phyloP scores from a whole-genome alignment of 2,329 filamentous ascomycete genomes.

The Claviceps pazoutovae region DNA sequence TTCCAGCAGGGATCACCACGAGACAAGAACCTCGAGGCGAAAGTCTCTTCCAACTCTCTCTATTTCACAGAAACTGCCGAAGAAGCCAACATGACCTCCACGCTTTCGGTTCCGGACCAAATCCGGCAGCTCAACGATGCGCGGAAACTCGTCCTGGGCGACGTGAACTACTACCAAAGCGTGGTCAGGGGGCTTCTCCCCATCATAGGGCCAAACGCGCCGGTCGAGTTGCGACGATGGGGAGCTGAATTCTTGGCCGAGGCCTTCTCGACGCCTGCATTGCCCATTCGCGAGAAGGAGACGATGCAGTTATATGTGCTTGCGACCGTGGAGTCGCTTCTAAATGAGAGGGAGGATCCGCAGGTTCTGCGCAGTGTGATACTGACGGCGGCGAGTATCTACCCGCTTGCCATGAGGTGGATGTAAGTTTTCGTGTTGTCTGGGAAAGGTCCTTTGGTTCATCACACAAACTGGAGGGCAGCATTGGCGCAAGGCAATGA shows the following conservation, averaged over 20 bases:
- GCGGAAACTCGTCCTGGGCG: slow-evolving; percentile 74
- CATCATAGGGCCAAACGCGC: slow-evolving; percentile 63
- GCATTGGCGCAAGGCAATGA: background rate
- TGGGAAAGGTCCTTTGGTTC: slow-evolving; percentile 16
- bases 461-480: background rate
- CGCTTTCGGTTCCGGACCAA: slow-evolving; percentile 55
- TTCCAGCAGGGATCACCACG: background rate
- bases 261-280: slow-evolving; percentile 82
- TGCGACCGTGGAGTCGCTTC: slow-evolving; percentile 56
- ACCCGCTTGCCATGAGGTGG: slow-evolving; percentile 81
- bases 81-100: slow-evolving; percentile 34
- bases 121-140: slow-evolving; percentile 81
- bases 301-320: slow-evolving; percentile 64
- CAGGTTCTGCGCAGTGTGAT: slow-evolving; percentile 75
- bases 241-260: slow-evolving; percentile 91
- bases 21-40: background rate
- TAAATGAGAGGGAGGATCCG: slow-evolving; percentile 61
- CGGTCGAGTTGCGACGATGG: slow-evolving; percentile 82
- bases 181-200: slow-evolving; percentile 90
- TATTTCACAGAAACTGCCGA: background rate
- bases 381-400: slow-evolving; percentile 82
- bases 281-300: slow-evolving; percentile 67
- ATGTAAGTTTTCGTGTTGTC: slow-evolving; percentile 58
- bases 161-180: slow-evolving; percentile 78
- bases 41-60: background rate